Evolutionary conservation across 805 yeast genomes (phyloP).

Genomic region (Wickerhamiella hasegawae): DNA sequence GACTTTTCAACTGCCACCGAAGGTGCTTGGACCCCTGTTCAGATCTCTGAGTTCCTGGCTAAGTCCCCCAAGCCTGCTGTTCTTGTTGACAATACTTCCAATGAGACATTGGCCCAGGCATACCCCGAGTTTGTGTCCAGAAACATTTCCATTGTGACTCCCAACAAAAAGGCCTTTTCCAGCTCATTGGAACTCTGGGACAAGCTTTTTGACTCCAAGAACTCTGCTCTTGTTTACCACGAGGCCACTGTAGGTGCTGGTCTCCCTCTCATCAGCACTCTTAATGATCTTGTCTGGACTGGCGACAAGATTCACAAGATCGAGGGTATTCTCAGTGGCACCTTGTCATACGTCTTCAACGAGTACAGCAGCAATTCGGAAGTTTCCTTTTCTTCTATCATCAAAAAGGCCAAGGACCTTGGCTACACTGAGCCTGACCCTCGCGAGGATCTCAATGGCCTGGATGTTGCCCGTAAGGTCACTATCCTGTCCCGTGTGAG

Average conservation of each 20-base stretch:
- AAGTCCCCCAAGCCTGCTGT: slow-evolving; percentile 61
- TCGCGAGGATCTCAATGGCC: slow-evolving; percentile 94
- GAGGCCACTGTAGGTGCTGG: slow-evolving; percentile 99
- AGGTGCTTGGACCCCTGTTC: slow-evolving; percentile 37
- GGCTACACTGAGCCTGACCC: slow-evolving; percentile 99
- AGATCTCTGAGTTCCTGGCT: slow-evolving; percentile 45
- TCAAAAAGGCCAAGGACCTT: slow-evolving; percentile 67
- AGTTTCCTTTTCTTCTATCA: slow-evolving; percentile 78
- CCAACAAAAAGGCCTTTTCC: slow-evolving; percentile 95
- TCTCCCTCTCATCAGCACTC: slow-evolving; percentile 76
- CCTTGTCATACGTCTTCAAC: slow-evolving; percentile 88
- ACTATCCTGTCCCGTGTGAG: slow-evolving; percentile 89
- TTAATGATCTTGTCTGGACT: slow-evolving; percentile 76
- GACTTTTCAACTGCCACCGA: slow-evolving; percentile 30
- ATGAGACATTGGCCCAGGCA: slow-evolving; percentile 53
- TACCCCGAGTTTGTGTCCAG: slow-evolving; percentile 59
- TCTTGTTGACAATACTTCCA: slow-evolving; percentile 88
- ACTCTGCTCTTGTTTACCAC: slow-evolving; percentile 75
- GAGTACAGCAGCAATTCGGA: slow-evolving; percentile 63
- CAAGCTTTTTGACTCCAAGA: slow-evolving; percentile 39
- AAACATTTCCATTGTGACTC: slow-evolving; percentile 91
- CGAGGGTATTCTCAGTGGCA: slow-evolving; percentile 95
- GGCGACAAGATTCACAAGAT: slow-evolving; percentile 86
- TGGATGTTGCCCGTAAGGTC: slow-evolving; percentile 97
- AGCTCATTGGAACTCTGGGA: slow-evolving; percentile 63